These are phyloP conservation scores for Puccinia sorghi DNA, from an alignment of 1,284 basidiomycete genomes.

Conservation along the genomic window DNA sequence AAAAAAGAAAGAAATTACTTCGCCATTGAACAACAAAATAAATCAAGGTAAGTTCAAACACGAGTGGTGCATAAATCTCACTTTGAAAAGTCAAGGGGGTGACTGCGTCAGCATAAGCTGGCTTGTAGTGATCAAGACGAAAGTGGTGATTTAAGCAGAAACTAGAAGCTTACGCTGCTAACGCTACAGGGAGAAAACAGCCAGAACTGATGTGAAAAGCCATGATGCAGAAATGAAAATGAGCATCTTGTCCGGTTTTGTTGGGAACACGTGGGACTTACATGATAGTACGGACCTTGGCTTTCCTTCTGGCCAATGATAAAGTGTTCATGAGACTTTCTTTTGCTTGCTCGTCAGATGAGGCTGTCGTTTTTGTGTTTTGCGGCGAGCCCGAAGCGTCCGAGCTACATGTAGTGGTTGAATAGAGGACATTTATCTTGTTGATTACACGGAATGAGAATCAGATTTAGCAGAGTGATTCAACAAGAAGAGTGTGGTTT, in stretches of 20 bases:
- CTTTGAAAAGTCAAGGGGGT: neutral
- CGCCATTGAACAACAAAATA: slow-evolving; percentile 15
- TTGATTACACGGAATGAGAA: neutral
- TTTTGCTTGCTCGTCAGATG: neutral
- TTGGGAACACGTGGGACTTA: neutral
- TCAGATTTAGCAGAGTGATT: neutral
- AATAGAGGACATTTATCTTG: neutral
- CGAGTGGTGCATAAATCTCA: slow-evolving; percentile 17
- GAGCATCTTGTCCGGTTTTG: neutral
- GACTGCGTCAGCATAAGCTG: neutral
- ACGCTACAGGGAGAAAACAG: slow-evolving; percentile 18
- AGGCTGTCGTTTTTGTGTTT: neutral
- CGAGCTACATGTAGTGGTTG: neutral
- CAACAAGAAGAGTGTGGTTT: neutral
- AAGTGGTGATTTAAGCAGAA: neutral
- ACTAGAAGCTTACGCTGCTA: slow-evolving; percentile 13
- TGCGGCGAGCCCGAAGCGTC: neutral
- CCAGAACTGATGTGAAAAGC: neutral
- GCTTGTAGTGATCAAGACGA: neutral
- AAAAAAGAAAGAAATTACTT: slow-evolving; percentile 1
- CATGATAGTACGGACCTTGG: slow-evolving; percentile 17
- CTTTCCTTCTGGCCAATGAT: neutral
- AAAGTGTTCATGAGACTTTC: neutral
- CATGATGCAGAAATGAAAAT: neutral
- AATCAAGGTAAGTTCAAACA: slow-evolving; percentile 21